phyloP scores from a whole-genome alignment of 768 basidiomycete genomes.

The Phlebiopsis flavidoalba region DNA sequence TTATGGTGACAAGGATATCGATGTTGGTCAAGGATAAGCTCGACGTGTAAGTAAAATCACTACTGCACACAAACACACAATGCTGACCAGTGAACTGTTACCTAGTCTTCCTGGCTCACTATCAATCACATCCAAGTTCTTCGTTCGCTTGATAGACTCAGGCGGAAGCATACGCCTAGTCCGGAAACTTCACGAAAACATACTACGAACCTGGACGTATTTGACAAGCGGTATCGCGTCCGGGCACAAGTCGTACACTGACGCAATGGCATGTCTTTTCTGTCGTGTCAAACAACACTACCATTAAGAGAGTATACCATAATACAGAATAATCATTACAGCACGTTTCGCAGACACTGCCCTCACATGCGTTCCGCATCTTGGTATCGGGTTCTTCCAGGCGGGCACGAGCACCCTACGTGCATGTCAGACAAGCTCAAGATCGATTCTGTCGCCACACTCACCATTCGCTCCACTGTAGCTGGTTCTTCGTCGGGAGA shows the following conservation, averaged over 20 bases:
- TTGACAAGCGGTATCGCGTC: conserved; percentile 37
- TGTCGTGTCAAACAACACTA: neutral
- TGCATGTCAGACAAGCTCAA: conserved; percentile 10
- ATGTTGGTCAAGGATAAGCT: too few species aligned
- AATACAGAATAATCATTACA: conserved; percentile 11
- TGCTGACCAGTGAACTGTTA: neutral
- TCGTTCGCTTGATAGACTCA: conserved; percentile 51
- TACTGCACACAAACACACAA: neutral
- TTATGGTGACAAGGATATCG: conserved; percentile 40
- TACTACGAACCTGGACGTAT: conserved; percentile 32
- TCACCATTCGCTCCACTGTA: conserved; percentile 39
- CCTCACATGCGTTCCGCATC: conserved; percentile 68
- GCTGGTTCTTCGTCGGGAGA: conserved; percentile 76
- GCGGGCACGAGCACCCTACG: conserved; percentile 53
- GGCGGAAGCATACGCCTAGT: conserved; percentile 70
- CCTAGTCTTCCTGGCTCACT: conserved; percentile 13
- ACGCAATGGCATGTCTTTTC: conserved; percentile 18
- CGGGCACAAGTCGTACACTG: conserved; percentile 49
- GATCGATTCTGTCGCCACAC: conserved; percentile 23
- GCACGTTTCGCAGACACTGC: conserved; percentile 2
- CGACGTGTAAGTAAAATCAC: conserved; percentile 35
- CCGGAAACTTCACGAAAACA: conserved; percentile 57
- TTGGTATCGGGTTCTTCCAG: conserved; percentile 54
- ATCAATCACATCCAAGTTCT: conserved; percentile 39
- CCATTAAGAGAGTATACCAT: neutral